Evolutionary conservation across 2,329 filamentous ascomycete species (phyloP).

Genomic region (Colletotrichum siamense): DNA sequence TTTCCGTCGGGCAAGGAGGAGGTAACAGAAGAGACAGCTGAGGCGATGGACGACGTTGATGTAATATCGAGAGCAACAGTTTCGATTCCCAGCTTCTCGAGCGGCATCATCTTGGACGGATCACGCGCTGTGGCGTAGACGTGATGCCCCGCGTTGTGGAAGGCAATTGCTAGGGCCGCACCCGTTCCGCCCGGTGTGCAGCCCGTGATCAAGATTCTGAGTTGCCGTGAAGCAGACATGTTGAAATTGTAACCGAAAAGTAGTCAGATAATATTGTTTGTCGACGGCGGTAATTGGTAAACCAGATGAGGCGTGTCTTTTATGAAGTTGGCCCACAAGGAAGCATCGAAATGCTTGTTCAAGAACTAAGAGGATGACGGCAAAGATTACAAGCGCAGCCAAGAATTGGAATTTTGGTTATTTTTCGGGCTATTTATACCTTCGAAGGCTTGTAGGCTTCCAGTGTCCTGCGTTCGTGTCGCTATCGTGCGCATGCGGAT

Average conservation of each 20-base stretch:
- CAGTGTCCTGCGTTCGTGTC: too few relatives aligned
- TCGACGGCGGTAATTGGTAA: neutral
- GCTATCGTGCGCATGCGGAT: neutral
- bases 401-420: accelerated
- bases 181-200: slow-evolving; percentile 32
- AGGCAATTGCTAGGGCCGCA: slow-evolving; percentile 26
- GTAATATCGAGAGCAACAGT: slow-evolving; percentile 37
- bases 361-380: neutral
- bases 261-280: neutral
- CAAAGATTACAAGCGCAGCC: neutral
- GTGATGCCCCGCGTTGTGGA: slow-evolving; percentile 29
- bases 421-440: neutral
- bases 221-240: neutral
- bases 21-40: slow-evolving; percentile 16
- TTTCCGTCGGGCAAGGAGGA: neutral
- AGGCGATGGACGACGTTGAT: slow-evolving; percentile 28
- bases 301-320: accelerated
- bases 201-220: slow-evolving; percentile 29
- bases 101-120: slow-evolving; percentile 27
- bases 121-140: slow-evolving; percentile 38
- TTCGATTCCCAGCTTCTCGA: slow-evolving; percentile 26
- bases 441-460: neutral
- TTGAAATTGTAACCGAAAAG: neutral
- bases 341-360: neutral
- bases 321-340: neutral